A percentile compares a stretch with the other conserved stretches of the same genome.
Conservation (phyloP, 345 rosid species). For the Aquilaria malaccensis region DNA sequence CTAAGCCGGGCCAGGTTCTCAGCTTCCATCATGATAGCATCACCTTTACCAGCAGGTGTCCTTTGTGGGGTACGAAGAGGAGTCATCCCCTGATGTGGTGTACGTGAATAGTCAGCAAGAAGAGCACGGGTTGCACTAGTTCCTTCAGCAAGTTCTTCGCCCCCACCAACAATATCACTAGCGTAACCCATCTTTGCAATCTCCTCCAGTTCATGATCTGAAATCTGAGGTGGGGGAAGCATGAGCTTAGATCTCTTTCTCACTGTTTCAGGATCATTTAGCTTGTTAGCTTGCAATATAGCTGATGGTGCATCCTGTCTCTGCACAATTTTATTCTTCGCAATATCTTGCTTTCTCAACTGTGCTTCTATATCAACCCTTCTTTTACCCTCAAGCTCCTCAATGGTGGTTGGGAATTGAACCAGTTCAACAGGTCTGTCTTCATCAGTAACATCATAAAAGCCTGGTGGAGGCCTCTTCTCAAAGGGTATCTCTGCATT, state of each 20-base stretch:
- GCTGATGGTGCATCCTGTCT: constrained; percentile 97
- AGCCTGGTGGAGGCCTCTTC: constrained; percentile 94
- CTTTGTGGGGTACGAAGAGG: constrained; percentile 92
- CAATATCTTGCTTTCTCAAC: constrained; percentile 78
- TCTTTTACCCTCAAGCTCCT: constrained; percentile 92
- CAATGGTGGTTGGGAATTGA: constrained; percentile 84
- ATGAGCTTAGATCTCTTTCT: constrained; percentile 93
- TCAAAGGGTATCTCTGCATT: constrained; percentile 98
- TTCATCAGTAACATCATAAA: constrained; percentile 84
- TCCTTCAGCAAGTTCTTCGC: constrained; percentile 84
- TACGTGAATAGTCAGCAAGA: constrained; percentile 83
- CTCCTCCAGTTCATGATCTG: constrained; percentile 89
- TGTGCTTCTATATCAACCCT: constrained; percentile 85
- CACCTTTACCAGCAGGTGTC: constrained; percentile 96
- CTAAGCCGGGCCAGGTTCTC: constrained; percentile 93
- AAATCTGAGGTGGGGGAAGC: constrained; percentile 98
- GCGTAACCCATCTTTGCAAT: constrained; percentile 99
- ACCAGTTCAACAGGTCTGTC: constrained; percentile 76
- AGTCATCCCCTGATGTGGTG: constrained; percentile 85
- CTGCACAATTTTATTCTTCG: constrained; percentile 81
- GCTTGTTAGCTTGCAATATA: constrained; percentile 91
- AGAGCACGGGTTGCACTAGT: constrained; percentile 94
- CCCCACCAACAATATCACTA: constrained; percentile 73
- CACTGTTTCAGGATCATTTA: constrained; percentile 94
- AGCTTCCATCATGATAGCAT: constrained; percentile 99